These are phyloP conservation scores for Plantago coronopus DNA, from an alignment of 305 asterid genomes.

Conservation along the genomic window DNA sequence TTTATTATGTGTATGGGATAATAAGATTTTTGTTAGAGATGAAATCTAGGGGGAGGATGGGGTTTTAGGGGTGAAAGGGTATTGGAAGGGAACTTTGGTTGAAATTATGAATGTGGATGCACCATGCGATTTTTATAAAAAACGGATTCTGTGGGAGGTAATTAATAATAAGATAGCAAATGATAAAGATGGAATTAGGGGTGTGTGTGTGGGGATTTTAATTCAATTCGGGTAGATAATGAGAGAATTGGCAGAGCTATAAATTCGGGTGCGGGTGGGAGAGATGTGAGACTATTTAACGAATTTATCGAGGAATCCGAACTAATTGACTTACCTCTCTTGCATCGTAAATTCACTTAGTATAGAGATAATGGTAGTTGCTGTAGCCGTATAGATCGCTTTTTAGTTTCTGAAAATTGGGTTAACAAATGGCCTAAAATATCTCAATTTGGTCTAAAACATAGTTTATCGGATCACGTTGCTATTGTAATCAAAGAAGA, in stretches of 20 bases:
- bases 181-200: background rate
- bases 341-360: background rate
- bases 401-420: background rate
- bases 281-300: background rate
- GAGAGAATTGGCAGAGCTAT: background rate
- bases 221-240: background rate
- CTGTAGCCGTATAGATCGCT: background rate
- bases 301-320: background rate
- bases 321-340: background rate
- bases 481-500: too few relatives aligned
- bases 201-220: background rate
- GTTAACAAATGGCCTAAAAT: background rate
- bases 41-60: background rate
- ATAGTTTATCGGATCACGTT: background rate
- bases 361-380: background rate
- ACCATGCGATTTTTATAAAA: background rate
- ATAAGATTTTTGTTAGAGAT: background rate
- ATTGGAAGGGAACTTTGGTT: too few relatives aligned
- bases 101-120: background rate
- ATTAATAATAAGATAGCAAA: background rate
- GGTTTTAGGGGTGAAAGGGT: background rate
- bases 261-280: background rate
- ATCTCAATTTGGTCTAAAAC: background rate
- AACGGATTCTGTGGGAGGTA: background rate
- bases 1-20: background rate